Base-by-base conservation (phyloP, 2,329 filamentous ascomycete genomes). In the Arthrinium puccinioides region DNA sequence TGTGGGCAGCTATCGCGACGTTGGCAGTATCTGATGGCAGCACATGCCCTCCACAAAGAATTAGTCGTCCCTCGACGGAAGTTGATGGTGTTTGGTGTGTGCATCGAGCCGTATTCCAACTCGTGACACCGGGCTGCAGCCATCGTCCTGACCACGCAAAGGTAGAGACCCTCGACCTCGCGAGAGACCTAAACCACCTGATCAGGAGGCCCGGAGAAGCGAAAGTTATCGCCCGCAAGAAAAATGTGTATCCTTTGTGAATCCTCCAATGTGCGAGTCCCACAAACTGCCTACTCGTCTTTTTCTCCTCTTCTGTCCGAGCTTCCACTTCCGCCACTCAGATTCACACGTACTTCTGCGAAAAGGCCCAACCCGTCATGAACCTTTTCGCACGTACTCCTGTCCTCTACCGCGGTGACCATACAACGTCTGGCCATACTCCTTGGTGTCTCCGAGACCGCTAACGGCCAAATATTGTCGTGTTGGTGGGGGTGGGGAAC, bases 401-500 rank as follows among this genome's bases (percentile, higher is more conserved):
- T n/a, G n/a, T 33, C 20, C 31, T 20, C 21, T 33, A 16, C 24
- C 21, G 31, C n/a, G n/a, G n/a, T 33, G 31, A 21, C 31, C 31
- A 21, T 23, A 33, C 15, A 21, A 23, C n/a, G 31, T 23, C 31
- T 33, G 9, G n/a, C 31, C 31, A 33, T n/a, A 33, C 24, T 8
- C 4, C 21, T 33, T 15, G 15, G 20, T 15, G 21, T 33, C 31
- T n/a, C n/a, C n/a, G n/a, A n/a, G n/a, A 33, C 15, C 24, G 19
- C 31, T 33, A 33, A 23, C n/a, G n/a, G n/a, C n/a, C n/a, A n/a
- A n/a, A n/a, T n/a, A n/a, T n/a, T n/a, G n/a, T n/a, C n/a, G n/a
- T n/a, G n/a, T n/a, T n/a, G n/a, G n/a, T n/a, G 21, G 26, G 23
- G 25, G 27, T 33, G 32, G 36, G 46, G 52, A 55, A 57, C 43